phyloP scores from a whole-genome alignment of 2,329 filamentous ascomycete genomes.

The Cladosporium velox region DNA sequence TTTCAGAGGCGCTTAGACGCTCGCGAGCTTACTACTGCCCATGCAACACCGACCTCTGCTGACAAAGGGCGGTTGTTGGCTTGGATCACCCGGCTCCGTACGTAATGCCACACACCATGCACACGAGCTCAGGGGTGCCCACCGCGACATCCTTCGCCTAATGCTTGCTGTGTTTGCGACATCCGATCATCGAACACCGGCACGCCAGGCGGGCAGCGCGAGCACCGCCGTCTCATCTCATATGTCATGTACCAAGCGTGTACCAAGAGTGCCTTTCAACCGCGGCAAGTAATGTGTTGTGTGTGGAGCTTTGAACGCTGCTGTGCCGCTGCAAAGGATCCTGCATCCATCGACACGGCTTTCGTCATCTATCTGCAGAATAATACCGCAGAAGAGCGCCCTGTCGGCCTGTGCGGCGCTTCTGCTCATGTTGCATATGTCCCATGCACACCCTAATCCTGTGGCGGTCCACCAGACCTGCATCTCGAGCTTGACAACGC shows the following conservation, averaged over 20 bases:
- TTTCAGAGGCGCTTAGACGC: constrained; percentile 2
- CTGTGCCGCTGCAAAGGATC: constrained; percentile 8
- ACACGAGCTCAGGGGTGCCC: background rate
- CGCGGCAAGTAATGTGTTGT: constrained; percentile 7
- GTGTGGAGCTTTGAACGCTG: background rate
- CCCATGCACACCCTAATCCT: constrained; percentile 18
- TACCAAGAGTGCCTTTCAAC: background rate
- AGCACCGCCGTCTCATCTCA: background rate
- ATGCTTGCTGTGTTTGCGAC: background rate
- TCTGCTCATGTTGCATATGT: constrained; percentile 9
- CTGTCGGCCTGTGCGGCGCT: constrained; percentile 19
- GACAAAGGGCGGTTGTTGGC: constrained; percentile 13
- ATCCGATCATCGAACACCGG: background rate
- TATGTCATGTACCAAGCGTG: background rate
- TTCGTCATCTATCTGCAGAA: constrained; percentile 7
- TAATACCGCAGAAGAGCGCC: constrained; percentile 18
- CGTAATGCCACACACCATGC: constrained; percentile 4
- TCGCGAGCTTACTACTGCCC: constrained; percentile 10
- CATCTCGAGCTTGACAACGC: constrained; percentile 13
- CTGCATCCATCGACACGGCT: constrained; percentile 13
- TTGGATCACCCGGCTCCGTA: constrained; percentile 11
- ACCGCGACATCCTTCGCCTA: background rate
- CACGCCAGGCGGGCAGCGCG: background rate
- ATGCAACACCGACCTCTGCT: constrained; percentile 6
- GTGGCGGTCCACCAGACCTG: constrained; percentile 5